These are phyloP conservation scores for Phytophthora sansomeana DNA, from an alignment of 352 stramenopile genomes.

Conservation along the genomic window DNA sequence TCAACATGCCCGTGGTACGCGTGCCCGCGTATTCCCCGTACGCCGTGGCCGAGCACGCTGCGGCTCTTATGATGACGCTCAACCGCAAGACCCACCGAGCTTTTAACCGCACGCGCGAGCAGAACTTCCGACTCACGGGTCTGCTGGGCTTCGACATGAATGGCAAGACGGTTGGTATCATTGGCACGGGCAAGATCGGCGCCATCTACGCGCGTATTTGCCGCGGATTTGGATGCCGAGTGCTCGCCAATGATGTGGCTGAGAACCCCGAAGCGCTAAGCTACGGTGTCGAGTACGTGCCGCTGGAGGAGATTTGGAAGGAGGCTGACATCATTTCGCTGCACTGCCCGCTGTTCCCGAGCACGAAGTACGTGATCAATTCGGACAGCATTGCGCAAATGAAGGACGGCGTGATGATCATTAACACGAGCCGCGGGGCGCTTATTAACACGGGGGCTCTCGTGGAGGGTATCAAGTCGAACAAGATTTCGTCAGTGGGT, in stretches of 20 bases:
- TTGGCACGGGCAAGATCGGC: slow-evolving; percentile 49
- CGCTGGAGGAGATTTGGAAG: slow-evolving; percentile 53
- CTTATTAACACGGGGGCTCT: slow-evolving; percentile 82
- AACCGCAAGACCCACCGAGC: slow-evolving; percentile 71
- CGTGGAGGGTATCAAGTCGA: slow-evolving; percentile 77
- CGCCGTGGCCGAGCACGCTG: slow-evolving; percentile 14
- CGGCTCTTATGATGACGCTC: slow-evolving; percentile 72
- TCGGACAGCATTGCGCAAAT: slow-evolving; percentile 74
- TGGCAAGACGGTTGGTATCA: slow-evolving; percentile 65
- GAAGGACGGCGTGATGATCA: slow-evolving; percentile 85
- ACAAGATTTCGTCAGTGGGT: slow-evolving; percentile 76
- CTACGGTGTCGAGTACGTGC: slow-evolving; percentile 31
- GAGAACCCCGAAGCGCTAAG: slow-evolving; percentile 44
- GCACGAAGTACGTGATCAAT: slow-evolving; percentile 85
- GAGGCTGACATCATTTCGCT: slow-evolving; percentile 82
- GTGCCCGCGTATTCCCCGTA: background rate
- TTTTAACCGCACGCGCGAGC: slow-evolving; percentile 63
- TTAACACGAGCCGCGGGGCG: slow-evolving; percentile 89
- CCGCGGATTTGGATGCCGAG: slow-evolving; percentile 34
- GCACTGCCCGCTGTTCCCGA: slow-evolving; percentile 11
- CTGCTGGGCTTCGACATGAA: slow-evolving; percentile 60
- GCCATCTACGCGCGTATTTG: slow-evolving; percentile 46
- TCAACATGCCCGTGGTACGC: background rate
- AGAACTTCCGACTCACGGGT: slow-evolving; percentile 67
- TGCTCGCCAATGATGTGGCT: slow-evolving; percentile 41